Base-by-base conservation (phyloP, 139 green algal species). In the Volvox reticuliferus region DNA sequence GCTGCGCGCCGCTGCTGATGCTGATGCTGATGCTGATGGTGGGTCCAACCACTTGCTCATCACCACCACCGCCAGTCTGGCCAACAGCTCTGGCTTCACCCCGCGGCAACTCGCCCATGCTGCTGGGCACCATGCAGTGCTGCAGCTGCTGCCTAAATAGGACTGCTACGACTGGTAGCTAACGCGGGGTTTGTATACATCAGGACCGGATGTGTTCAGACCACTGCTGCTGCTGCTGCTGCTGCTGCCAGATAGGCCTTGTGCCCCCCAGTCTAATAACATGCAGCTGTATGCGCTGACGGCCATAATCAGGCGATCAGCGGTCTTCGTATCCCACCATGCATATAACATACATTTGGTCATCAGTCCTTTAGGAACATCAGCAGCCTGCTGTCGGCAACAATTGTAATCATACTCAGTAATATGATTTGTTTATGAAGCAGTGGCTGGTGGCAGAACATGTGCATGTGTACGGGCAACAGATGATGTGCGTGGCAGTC, bases 21-120 rank as follows among this genome's bases (percentile, higher is more conserved):
- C 55, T 68, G 84, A 36, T 82, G 85, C 71, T 89, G 44, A 69
- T 35, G 37, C 28, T 26, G 44, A 55, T 55, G 44, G 44, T 55
- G 44, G 5, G 44, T 55, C 44, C 44, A 55, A 55, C n/a, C n/a
- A n/a, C 16, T 12, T 50, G 44, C 28, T 1, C 9, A 30, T 21
- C 21, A 14, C 73, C 14, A 71, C 28, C 20, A 61, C 30, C 13
- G 26, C n/a, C 36, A 18, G 12, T 12, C 20, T 21, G 21, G 14
- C 20, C n/a, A 83, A 90, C 55, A 32, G 30, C 1, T 19, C 20
- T 13, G 71, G 86, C n/a, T 55, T 67, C 71, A 90, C 71, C 26
- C 12, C 86, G 16, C n/a, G 50, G 9, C 73, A 90, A 55, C 50
- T 83, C 50, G 86, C 86, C 71, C 71, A 67, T n/a, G 85, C 69